Evolutionary conservation across 257 asterid species (phyloP), one percentile per base, ranked within the genome.

Genomic region (Nicotiana obtusifolia): DNA sequence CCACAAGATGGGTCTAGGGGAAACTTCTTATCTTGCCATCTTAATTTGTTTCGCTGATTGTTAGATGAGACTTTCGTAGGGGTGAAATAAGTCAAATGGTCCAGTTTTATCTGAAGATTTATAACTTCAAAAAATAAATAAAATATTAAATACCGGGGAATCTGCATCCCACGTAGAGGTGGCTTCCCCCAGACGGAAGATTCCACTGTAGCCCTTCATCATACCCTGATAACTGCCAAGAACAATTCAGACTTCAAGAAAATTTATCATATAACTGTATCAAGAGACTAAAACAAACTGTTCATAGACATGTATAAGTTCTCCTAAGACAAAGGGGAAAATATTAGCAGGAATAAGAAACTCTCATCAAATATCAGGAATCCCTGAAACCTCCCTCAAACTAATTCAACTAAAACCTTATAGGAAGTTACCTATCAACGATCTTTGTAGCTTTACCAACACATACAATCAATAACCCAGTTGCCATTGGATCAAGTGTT

Each of bases 141-240:
- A 41, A 85, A 26, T 75, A 94, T 88, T 94, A 41, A 85, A 26
- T 75, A 95, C 99, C 16, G 94, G 98, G 80, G 99, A 95, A 89
- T 95, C 98, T 20, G 99, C 99, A 88, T 95, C 99, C 97, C 89
- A 95, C 20, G 99, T 95, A 82, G 99, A 95, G 78, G 99, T 95
- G 80, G 99, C 97, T 90, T 95, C 99, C 57, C 99, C 99, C 68
- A 95, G 86, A 7, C 99, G 97, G 82, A 95, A 94, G 79, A 91
- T 87, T 85, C 99, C 99, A 87, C 98, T 95, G 84, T 95, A 95
- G 33, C 98, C 98, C 88, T 95, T 95, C 67, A 86, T 87, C 99
- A 95, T 94, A 79, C 99, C 99, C 86, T 94, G 98, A 86, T 94
- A 95, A 56, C 99, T 95, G 89, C 85, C 86, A 85, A 77, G 82